phyloP scores from a whole-genome alignment of 768 basidiomycete genomes.

The Rhizopogon rudus region DNA sequence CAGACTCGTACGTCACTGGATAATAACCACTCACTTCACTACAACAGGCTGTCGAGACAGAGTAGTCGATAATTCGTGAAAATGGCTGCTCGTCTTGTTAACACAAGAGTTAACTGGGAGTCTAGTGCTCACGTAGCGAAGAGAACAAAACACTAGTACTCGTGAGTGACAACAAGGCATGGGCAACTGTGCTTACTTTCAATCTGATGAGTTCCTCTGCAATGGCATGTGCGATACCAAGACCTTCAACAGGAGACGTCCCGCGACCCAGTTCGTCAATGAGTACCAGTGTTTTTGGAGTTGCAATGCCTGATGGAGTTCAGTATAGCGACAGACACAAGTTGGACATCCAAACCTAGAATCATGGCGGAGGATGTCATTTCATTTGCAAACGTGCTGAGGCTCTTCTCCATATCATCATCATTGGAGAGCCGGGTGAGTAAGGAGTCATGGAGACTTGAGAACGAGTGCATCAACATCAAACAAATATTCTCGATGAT shows the following conservation, averaged over 20 bases:
- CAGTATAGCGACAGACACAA: not conserved
- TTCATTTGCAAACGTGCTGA: slow-evolving; percentile 95
- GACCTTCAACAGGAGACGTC: slow-evolving; percentile 77
- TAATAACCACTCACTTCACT: slow-evolving; percentile 53
- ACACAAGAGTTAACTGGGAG: not conserved
- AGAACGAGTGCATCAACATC: not conserved
- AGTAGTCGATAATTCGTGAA: slow-evolving; percentile 72
- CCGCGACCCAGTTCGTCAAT: slow-evolving; percentile 94
- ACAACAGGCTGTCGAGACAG: slow-evolving; percentile 76
- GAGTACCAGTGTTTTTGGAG: slow-evolving; percentile 66
- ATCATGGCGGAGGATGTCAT: slow-evolving; percentile 94
- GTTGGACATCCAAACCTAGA: slow-evolving; percentile 42
- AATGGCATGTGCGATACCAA: slow-evolving; percentile 82
- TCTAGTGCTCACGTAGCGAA: slow-evolving; percentile 71
- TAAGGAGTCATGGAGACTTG: slow-evolving; percentile 76
- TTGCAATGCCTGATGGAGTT: slow-evolving; percentile 53
- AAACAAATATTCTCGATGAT: not conserved
- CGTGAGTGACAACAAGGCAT: not conserved
- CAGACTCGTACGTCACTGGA: not conserved
- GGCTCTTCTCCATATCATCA: slow-evolving; percentile 81
- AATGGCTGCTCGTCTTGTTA: slow-evolving; percentile 48
- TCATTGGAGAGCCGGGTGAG: slow-evolving; percentile 91
- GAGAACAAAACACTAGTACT: slow-evolving; percentile 69
- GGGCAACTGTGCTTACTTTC: slow-evolving; percentile 44
- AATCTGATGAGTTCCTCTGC: slow-evolving; percentile 69